These are phyloP conservation scores for Schizopora paradoxa DNA, from an alignment of 1,284 basidiomycete genomes.

Conservation along the genomic window DNA sequence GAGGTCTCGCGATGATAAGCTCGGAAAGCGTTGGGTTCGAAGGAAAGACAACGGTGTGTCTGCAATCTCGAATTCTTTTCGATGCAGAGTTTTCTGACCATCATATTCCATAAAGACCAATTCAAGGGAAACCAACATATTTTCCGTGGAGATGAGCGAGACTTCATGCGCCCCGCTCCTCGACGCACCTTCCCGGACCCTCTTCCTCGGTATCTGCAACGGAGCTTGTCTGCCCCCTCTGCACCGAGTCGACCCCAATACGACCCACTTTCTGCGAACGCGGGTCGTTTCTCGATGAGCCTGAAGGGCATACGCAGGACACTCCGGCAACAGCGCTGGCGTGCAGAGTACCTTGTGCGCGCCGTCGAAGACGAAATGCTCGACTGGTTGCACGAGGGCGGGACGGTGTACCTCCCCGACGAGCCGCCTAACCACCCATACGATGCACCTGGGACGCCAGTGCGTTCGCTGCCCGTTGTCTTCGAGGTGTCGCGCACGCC, in stretches of 20 bases:
- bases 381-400: conserved; percentile 55
- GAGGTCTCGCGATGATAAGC: conserved; percentile 47
- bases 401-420: conserved; percentile 50
- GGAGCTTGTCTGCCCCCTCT: conserved; percentile 49
- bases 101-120: conserved; percentile 38
- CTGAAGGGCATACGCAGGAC: conserved; percentile 67
- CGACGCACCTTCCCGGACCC: conserved; percentile 69
- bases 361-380: conserved; percentile 62
- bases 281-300: conserved; percentile 70
- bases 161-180: conserved; percentile 44
- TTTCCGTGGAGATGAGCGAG: conserved; percentile 49
- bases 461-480: conserved; percentile 51
- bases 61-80: not conserved
- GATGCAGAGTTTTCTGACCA: not conserved
- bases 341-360: conserved; percentile 53
- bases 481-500: conserved; percentile 61
- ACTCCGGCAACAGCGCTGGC: conserved; percentile 55
- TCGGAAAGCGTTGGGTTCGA: conserved; percentile 70
- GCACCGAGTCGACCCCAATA: conserved; percentile 31
- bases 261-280: conserved; percentile 53
- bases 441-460: conserved; percentile 35
- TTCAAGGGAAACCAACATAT: conserved; percentile 70
- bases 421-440: conserved; percentile 25
- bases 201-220: conserved; percentile 60
- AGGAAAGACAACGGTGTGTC: conserved; percentile 69